Evolutionary conservation across 1,284 basidiomycete species (phyloP).

Genomic region (Athelia sp.): DNA sequence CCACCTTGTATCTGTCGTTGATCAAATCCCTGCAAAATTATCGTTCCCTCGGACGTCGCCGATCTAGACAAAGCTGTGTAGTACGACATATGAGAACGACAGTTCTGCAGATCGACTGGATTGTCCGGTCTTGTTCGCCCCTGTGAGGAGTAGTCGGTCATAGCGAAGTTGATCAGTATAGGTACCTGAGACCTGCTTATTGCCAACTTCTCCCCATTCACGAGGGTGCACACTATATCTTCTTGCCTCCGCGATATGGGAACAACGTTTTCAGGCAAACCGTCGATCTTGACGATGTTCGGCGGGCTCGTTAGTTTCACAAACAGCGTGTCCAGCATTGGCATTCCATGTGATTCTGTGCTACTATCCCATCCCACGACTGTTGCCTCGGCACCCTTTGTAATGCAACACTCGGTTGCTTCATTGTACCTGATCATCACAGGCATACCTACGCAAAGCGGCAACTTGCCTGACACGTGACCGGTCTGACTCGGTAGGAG

Average conservation of each 20-base stretch:
- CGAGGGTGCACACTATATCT: conserved; percentile 12
- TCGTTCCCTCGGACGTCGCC: too few relatives aligned
- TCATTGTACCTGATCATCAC: conserved; percentile 32
- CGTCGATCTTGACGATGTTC: conserved; percentile 20
- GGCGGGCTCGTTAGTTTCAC: conserved; percentile 17
- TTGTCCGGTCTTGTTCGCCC: conserved; percentile 30
- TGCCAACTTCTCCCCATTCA: conserved; percentile 18
- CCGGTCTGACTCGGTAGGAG: conserved; percentile 13
- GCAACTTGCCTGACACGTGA: conserved; percentile 24
- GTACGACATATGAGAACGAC: too few relatives aligned
- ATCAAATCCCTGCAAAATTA: too few relatives aligned
- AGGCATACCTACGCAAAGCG: conserved; percentile 33
- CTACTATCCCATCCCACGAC: conserved; percentile 26
- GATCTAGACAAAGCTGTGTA: too few relatives aligned
- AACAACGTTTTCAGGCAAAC: conserved; percentile 33
- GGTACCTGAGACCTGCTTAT: conserved; percentile 27
- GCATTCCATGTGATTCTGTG: conserved; percentile 7
- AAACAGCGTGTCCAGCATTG: conserved; percentile 25
- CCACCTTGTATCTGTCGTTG: too few relatives aligned
- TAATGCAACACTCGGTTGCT: conserved; percentile 33
- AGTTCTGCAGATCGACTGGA: conserved; percentile 26
- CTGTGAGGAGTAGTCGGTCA: conserved; percentile 36
- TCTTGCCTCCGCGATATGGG: conserved; percentile 19
- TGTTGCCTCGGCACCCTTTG: conserved; percentile 34
- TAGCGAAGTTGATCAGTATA: conserved; percentile 33